A percentile compares a stretch with the other conserved stretches of the same genome.
These are phyloP conservation scores for Orbilia ellipsospora DNA, from an alignment of 2,329 filamentous ascomycete genomes.

Conservation along the genomic window DNA sequence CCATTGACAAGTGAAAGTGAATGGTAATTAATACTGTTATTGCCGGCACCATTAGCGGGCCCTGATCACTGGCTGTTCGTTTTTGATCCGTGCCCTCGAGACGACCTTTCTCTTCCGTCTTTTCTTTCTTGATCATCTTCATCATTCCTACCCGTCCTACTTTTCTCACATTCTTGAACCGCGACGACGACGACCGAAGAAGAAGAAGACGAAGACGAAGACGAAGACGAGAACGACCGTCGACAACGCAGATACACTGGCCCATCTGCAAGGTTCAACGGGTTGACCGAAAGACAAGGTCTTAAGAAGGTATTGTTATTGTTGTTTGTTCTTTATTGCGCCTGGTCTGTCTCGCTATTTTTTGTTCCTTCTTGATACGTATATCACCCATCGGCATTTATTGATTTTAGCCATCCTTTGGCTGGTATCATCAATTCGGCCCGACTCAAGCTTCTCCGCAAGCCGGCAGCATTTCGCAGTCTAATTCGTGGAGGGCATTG, in stretches of 20 bases:
- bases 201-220: too few relatives aligned
- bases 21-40: neutral
- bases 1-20: slow-evolving; percentile 2
- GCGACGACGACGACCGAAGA: slow-evolving; percentile 12
- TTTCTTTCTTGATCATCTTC: slow-evolving; percentile 6
- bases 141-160: slow-evolving; percentile 8
- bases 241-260: slow-evolving; percentile 25
- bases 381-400: neutral
- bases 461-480: neutral
- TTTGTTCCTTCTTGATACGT: neutral
- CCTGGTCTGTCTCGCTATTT: neutral
- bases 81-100: slow-evolving; percentile 3
- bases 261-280: neutral
- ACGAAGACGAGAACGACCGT: slow-evolving; percentile 13
- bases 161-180: slow-evolving; percentile 16
- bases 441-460: neutral
- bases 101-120: slow-evolving; percentile 1
- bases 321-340: neutral
- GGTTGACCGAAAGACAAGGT: neutral
- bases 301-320: neutral
- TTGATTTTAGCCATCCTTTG: too few relatives aligned
- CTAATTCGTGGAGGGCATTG: neutral
- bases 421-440: neutral
- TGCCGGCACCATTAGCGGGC: slow-evolving; percentile 29
- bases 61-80: slow-evolving; percentile 12